A percentile compares a stretch with the other conserved stretches of the same genome.
phyloP scores from a whole-genome alignment of 2,329 filamentous ascomycete genomes.

The Zopfia rhizophila region DNA sequence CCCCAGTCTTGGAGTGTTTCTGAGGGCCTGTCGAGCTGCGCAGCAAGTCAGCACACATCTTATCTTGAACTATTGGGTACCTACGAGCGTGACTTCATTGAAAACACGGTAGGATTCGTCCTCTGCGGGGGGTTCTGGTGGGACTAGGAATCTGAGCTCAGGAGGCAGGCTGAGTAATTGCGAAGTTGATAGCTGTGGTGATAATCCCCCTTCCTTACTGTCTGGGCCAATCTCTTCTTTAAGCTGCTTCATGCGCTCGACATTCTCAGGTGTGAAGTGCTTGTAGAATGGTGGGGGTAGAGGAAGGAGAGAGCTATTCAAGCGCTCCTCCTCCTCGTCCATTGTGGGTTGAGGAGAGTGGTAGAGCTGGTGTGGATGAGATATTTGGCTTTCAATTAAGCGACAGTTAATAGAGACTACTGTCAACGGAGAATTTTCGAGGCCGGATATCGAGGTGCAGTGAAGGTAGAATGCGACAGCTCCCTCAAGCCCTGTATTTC shows the following conservation, averaged over 20 bases:
- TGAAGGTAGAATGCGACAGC: too few species aligned
- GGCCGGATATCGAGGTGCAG: too few species aligned
- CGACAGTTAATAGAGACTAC: too few species aligned
- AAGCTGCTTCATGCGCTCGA: slow-evolving; percentile 66
- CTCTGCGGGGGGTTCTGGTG: slow-evolving; percentile 77
- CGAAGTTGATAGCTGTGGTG: slow-evolving; percentile 29
- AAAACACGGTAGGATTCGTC: slow-evolving; percentile 78
- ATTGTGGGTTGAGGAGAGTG: slow-evolving; percentile 5
- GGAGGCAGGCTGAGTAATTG: slow-evolving; percentile 66
- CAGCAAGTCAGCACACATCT: too few species aligned
- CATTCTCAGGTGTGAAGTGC: slow-evolving; percentile 82
- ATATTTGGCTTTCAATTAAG: too few species aligned
- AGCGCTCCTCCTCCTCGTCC: slow-evolving; percentile 25
- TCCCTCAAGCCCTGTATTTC: too few species aligned
- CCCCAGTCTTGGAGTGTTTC: slow-evolving; percentile 75
- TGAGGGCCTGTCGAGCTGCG: slow-evolving; percentile 66
- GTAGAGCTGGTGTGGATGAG: neutral
- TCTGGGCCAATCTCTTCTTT: slow-evolving; percentile 49
- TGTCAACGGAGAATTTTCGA: too few species aligned
- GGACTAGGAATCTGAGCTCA: slow-evolving; percentile 81
- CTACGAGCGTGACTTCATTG: slow-evolving; percentile 71
- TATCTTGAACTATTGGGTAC: too few species aligned
- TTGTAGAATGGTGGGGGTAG: slow-evolving; percentile 91
- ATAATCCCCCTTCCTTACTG: slow-evolving; percentile 24
- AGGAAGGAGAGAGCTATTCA: slow-evolving; percentile 68